These are phyloP conservation scores for Fraxinus pennsylvanica DNA, from an alignment of 257 asterid genomes.

Conservation along the genomic window DNA sequence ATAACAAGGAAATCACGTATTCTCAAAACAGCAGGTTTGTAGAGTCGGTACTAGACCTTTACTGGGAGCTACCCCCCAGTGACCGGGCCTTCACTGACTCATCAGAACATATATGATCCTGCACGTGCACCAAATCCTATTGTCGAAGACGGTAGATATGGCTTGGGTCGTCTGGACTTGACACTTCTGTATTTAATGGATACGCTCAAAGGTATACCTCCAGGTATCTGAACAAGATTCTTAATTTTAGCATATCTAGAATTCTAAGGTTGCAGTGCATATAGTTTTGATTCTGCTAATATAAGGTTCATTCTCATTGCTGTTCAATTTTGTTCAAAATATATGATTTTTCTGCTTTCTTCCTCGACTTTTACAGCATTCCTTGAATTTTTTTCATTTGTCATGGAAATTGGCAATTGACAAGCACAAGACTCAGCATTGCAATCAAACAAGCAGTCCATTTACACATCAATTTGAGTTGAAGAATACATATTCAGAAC, in stretches of 20 bases:
- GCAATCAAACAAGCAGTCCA: constrained; percentile 25
- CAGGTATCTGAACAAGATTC: constrained; percentile 62
- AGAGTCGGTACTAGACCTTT: too few relatives aligned
- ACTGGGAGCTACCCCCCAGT: constrained; percentile 70
- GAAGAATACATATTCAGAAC: constrained; percentile 24
- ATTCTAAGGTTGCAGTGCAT: constrained; percentile 14
- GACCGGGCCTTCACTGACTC: constrained; percentile 94
- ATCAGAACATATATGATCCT: constrained; percentile 92
- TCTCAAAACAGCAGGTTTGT: too few relatives aligned
- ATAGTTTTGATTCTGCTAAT: constrained; percentile 32
- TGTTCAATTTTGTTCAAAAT: constrained; percentile 13
- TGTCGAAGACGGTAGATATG: constrained; percentile 81
- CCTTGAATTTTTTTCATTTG: too few relatives aligned
- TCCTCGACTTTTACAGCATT: too few relatives aligned
- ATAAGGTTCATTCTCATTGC: constrained; percentile 20
- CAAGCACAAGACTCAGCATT: constrained; percentile 8
- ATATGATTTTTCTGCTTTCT: too few relatives aligned
- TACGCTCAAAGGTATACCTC: constrained; percentile 93
- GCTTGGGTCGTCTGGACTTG: constrained; percentile 66
- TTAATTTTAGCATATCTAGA: neutral
- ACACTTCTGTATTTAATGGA: constrained; percentile 77
- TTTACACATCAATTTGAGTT: constrained; percentile 32
- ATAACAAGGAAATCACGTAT: too few relatives aligned
- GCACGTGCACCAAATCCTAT: constrained; percentile 76
- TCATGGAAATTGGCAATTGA: constrained; percentile 7